A percentile compares a stretch with the other conserved stretches of the same genome.
Evolutionary conservation across 2,329 filamentous ascomycete species (phyloP).

Genomic region (Trichoderma citrinoviride): DNA sequence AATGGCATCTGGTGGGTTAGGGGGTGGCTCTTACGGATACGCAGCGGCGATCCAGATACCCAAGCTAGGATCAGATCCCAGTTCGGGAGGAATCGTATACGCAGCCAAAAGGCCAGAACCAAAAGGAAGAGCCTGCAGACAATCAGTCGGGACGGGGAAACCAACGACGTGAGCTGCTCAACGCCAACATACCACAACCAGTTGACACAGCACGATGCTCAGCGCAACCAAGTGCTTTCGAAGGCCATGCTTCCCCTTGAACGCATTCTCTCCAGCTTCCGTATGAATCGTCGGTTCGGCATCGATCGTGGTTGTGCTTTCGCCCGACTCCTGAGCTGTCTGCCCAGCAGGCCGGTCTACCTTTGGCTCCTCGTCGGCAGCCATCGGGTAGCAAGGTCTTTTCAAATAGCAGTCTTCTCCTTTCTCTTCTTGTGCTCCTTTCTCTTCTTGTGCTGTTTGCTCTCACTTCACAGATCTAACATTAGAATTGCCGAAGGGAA

Average conservation of each 20-base stretch:
- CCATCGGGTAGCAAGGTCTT: not conserved
- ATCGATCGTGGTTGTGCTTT: slow-evolving; percentile 13
- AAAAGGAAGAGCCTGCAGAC: slow-evolving; percentile 11
- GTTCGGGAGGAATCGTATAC: not conserved
- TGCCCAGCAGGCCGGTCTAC: not conserved
- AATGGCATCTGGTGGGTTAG: not conserved
- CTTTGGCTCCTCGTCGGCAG: not conserved
- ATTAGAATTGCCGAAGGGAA: not conserved
- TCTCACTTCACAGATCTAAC: not conserved
- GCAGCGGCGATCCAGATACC: slow-evolving; percentile 14
- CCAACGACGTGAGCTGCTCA: no score
- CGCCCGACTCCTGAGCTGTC: not conserved
- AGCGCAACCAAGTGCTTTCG: slow-evolving; percentile 5
- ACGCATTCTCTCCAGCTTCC: not conserved
- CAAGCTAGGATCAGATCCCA: not conserved
- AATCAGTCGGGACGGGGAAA: not conserved
- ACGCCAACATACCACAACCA: slow-evolving; percentile 5
- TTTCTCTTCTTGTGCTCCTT: not conserved
- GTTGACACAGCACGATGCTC: slow-evolving; percentile 16
- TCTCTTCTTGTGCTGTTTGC: not conserved
- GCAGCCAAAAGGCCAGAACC: slow-evolving; percentile 10
- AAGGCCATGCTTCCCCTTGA: not conserved
- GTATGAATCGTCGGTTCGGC: not conserved
- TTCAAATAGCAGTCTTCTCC: no score
- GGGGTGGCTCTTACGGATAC: not conserved